Base-by-base conservation (phyloP, 148 eudicot species). In the Rhododendron simsii region DNA sequence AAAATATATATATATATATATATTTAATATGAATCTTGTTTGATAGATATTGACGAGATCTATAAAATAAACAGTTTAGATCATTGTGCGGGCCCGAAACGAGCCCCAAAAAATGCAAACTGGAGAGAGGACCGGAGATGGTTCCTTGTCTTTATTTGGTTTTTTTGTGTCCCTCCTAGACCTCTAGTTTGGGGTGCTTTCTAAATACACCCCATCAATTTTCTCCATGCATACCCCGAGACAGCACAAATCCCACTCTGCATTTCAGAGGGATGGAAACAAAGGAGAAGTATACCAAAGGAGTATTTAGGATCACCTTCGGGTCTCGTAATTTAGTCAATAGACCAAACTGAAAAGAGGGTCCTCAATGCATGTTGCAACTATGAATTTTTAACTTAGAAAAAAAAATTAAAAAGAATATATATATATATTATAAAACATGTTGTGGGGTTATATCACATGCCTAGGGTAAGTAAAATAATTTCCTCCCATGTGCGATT, bases 401-500 rank as follows among this genome's bases (percentile, higher is more conserved):
- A 23, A 63, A 53, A 63, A 5, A 61, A 61, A 0, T 55, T 61
- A 63, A 14, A n/a, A 65, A 65, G 6, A 0, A 16, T 55, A 15
- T 55, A 1, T 65, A n/a, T 9, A 30, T 30, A 30, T 65, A 2
- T 2, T 37, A 37, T 37, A n/a, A n/a, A 65, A 65, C 30, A 8
- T 65, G 71, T n/a, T 8, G 71, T n/a, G 71, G 30, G 71, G 13
- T 65, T 63, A 18, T 67, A 30, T 67, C 75, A 67, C 74, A 26
- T 69, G 75, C 75, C 16, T 69, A 28, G 37, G 28, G 4, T 28
- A 3, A 59, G 3, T 63, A 14, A 71, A 41, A 28, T 33, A 71
- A 71, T 71, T 71, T 28, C 76, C 76, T 30, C 76, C 39, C 76
- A 71, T 71, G 76, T 71, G 76, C 76, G 35, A 71, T 30, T 71